A percentile compares a stretch with the other conserved stretches of the same genome.
Evolutionary conservation across 352 stramenopile genomes (phyloP).

Genomic region (Globisporangium radiosum): DNA sequence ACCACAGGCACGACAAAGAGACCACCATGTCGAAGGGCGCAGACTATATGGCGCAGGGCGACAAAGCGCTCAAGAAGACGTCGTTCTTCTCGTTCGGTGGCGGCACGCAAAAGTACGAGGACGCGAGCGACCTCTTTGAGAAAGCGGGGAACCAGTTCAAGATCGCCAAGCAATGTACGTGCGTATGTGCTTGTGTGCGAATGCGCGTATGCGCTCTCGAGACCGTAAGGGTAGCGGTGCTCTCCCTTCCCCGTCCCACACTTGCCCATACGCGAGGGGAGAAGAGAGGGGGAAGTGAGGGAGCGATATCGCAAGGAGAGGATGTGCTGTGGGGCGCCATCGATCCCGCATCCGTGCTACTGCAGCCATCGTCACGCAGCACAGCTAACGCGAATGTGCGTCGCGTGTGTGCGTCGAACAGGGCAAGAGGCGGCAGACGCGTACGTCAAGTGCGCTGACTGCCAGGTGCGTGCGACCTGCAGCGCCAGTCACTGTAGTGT

Average conservation of each 20-base stretch:
- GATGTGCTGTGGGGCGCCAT: no score
- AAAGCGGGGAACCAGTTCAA: constrained; percentile 97
- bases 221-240: no score
- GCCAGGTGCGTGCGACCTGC: constrained; percentile 38
- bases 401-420: constrained; percentile 10
- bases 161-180: constrained; percentile 90
- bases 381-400: no score
- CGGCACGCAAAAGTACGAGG: constrained; percentile 92
- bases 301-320: no score
- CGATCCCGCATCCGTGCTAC: no score
- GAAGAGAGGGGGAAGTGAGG: no score
- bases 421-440: constrained; percentile 72
- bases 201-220: no score
- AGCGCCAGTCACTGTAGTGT: no score
- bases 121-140: constrained; percentile 92
- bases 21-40: constrained; percentile 58
- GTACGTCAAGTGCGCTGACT: constrained; percentile 78
- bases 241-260: no score
- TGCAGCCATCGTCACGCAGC: no score
- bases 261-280: no score
- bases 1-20: neutral
- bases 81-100: constrained; percentile 95
- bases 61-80: constrained; percentile 92
- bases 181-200: constrained; percentile 12
- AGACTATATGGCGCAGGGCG: constrained; percentile 75